Evolutionary conservation across 257 asterid species (phyloP).

Genomic region (Galeopsis tetrahit): DNA sequence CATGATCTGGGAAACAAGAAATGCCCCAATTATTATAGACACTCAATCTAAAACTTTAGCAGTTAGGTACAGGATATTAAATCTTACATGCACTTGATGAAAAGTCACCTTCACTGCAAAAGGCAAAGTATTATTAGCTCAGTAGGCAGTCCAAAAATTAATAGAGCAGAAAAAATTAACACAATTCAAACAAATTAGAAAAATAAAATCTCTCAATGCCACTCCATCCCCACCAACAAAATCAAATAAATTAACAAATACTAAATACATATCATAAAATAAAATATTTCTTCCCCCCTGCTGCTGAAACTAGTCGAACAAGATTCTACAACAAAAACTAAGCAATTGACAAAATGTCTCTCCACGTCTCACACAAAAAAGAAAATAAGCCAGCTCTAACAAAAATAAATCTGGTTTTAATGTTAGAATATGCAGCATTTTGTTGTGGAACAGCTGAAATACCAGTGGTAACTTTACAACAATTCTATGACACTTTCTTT

Average conservation of each 20-base stretch:
- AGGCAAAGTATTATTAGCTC: conserved; percentile 34
- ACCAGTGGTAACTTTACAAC: neutral
- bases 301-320: conserved; percentile 7
- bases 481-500: neutral
- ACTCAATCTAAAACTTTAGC: conserved; percentile 28
- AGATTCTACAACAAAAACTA: conserved; percentile 7
- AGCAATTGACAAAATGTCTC: conserved; percentile 9
- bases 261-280: neutral
- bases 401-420: too few relatives aligned
- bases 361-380: neutral
- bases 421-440: neutral
- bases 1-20: conserved; percentile 62
- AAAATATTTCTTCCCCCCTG: neutral
- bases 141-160: conserved; percentile 31
- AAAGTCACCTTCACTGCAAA: conserved; percentile 83
- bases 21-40: conserved; percentile 35
- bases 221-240: neutral
- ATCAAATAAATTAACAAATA: neutral
- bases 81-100: conserved; percentile 77
- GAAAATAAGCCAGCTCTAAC: neutral
- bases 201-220: neutral
- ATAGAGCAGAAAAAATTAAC: neutral
- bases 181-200: neutral
- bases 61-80: conserved; percentile 34
- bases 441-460: neutral